These are phyloP conservation scores for Chamaecyparis obtusa DNA, from an alignment of 75 land plant species.

Conservation along the genomic window DNA sequence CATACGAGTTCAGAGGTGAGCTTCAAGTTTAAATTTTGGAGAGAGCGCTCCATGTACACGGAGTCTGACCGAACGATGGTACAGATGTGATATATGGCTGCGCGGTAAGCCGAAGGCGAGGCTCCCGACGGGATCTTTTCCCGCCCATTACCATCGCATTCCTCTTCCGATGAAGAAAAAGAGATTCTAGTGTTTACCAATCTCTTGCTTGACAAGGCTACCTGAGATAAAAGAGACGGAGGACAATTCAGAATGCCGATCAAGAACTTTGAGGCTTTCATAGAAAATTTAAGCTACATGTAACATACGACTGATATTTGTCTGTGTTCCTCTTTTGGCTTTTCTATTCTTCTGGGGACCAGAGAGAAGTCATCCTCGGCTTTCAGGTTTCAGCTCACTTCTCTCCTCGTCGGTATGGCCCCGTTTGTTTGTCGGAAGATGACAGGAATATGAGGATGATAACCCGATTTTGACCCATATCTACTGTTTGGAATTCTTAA, in stretches of 20 bases:
- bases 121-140: background rate
- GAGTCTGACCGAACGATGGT: constrained; percentile 47
- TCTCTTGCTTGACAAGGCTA: background rate
- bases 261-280: background rate
- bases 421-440: too few relatives aligned
- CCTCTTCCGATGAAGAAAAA: background rate
- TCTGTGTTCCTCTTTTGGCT: too few relatives aligned
- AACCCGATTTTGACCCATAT: too few relatives aligned
- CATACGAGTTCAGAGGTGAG: constrained; percentile 51
- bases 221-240: background rate
- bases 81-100: constrained; percentile 55
- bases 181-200: background rate
- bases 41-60: constrained; percentile 59
- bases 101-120: constrained; percentile 44
- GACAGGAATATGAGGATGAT: too few relatives aligned
- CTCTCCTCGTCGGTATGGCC: too few relatives aligned
- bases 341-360: too few relatives aligned
- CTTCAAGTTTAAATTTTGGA: constrained; percentile 30
- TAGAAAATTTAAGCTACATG: background rate
- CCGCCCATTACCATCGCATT: background rate
- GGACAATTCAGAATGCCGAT: background rate
- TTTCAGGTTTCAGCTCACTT: too few relatives aligned
- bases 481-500: too few relatives aligned
- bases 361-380: too few relatives aligned
- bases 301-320: too few relatives aligned